phyloP scores from a whole-genome alignment of 1,284 basidiomycete species.

The Sutorius eximius region DNA sequence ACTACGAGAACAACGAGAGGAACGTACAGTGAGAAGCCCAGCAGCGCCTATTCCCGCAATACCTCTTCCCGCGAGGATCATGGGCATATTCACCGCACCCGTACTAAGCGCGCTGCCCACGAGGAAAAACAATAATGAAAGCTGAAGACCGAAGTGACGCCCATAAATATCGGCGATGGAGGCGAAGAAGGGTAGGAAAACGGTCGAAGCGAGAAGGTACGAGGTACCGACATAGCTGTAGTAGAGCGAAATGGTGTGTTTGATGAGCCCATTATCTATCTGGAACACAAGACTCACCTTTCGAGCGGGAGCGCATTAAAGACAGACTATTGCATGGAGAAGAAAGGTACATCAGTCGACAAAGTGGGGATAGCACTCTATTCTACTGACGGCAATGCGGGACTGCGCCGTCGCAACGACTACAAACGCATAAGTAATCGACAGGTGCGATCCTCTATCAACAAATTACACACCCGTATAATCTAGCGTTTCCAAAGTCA shows the following conservation, averaged over 20 bases:
- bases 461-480: conserved; percentile 41
- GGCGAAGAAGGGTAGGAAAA: conserved; percentile 52
- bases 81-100: conserved; percentile 45
- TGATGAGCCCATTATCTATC: neutral
- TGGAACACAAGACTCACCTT: conserved; percentile 31
- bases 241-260: neutral
- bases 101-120: conserved; percentile 49
- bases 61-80: conserved; percentile 47
- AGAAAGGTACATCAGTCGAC: neutral
- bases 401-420: conserved; percentile 56
- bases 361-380: neutral
- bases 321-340: conserved; percentile 36
- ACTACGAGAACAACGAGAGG: neutral
- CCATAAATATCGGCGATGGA: conserved; percentile 51
- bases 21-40: conserved; percentile 45
- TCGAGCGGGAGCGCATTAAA: conserved; percentile 48
- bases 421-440: conserved; percentile 15
- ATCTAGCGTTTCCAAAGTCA: conserved; percentile 37
- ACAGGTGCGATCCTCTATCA: neutral
- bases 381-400: conserved; percentile 44
- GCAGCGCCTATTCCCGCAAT: conserved; percentile 52
- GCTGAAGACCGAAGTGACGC: conserved; percentile 46
- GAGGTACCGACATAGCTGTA: conserved; percentile 48
- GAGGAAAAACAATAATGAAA: conserved; percentile 45
- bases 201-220: conserved; percentile 52